A percentile compares a stretch with the other conserved stretches of the same genome.
phyloP scores from a whole-genome alignment of 1,284 basidiomycete species.

The Cystobasidium pallidum region DNA sequence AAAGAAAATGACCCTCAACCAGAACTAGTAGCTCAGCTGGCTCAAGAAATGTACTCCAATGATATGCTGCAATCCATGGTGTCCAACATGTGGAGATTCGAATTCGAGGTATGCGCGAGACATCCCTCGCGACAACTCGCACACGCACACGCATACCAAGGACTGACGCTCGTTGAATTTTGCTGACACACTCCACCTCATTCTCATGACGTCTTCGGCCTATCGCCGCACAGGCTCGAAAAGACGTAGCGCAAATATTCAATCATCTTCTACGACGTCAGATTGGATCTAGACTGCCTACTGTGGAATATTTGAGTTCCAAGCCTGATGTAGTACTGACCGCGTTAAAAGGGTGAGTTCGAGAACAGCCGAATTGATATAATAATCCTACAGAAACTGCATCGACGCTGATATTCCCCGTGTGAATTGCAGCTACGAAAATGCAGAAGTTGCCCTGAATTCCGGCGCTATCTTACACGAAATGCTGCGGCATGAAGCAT shows the following conservation, averaged over 20 bases:
- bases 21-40: conserved; percentile 77
- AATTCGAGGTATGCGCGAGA: conserved; percentile 81
- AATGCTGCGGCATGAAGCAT: conserved; percentile 90
- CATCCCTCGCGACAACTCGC: too few species aligned
- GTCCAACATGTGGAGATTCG: conserved; percentile 78
- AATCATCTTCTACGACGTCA: conserved; percentile 91
- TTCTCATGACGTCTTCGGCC: neutral
- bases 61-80: conserved; percentile 84
- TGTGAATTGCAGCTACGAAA: conserved; percentile 68
- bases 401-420: too few species aligned
- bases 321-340: conserved; percentile 88
- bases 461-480: conserved; percentile 98
- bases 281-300: conserved; percentile 89
- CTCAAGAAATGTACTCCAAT: conserved; percentile 91
- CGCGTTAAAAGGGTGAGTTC: conserved; percentile 69
- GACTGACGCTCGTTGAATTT: too few species aligned
- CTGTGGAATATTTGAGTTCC: conserved; percentile 86
- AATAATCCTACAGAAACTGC: conserved; percentile 18
- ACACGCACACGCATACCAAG: neutral
- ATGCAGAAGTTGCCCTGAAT: conserved; percentile 93
- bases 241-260: conserved; percentile 97
- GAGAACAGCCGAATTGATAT: neutral
- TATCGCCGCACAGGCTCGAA: conserved; percentile 60
- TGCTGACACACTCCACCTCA: neutral
- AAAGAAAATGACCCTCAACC: conserved; percentile 52